Percentiles rank a stretch among this genome's conserved stretches.
Evolutionary conservation across 257 asterid species (phyloP).

Genomic region (Coffea eugenioides): DNA sequence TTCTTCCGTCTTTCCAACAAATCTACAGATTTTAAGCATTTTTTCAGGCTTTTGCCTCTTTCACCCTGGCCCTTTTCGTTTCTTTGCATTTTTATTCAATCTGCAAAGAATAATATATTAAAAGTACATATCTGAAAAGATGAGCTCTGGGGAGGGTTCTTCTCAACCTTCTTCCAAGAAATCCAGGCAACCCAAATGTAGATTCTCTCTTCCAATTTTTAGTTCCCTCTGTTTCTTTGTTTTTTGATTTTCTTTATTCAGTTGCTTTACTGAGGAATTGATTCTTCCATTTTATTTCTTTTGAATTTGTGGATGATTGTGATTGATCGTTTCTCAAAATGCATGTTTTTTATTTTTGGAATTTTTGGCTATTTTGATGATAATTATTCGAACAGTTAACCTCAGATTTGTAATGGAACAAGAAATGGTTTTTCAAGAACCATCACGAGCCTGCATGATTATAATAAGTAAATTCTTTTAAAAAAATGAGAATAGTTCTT

Average conservation of each 20-base stretch:
- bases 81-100: neutral
- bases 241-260: neutral
- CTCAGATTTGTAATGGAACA: neutral
- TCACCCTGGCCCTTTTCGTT: neutral
- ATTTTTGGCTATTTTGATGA: neutral
- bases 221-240: neutral
- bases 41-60: neutral
- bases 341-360: neutral
- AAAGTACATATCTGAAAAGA: constrained; percentile 1
- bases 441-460: neutral
- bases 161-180: constrained; percentile 28
- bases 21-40: neutral
- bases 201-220: neutral
- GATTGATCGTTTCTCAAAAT: neutral
- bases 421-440: neutral
- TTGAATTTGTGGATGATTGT: too few relatives aligned
- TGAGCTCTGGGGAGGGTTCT: constrained; percentile 33
- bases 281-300: neutral
- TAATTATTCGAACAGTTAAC: neutral
- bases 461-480: neutral
- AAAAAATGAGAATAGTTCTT: neutral
- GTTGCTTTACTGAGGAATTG: neutral
- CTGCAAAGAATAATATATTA: neutral
- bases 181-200: constrained; percentile 43
- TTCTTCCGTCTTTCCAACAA: too few relatives aligned